phyloP scores from a whole-genome alignment of 306 rosid species.

The Echinosophora koreensis region DNA sequence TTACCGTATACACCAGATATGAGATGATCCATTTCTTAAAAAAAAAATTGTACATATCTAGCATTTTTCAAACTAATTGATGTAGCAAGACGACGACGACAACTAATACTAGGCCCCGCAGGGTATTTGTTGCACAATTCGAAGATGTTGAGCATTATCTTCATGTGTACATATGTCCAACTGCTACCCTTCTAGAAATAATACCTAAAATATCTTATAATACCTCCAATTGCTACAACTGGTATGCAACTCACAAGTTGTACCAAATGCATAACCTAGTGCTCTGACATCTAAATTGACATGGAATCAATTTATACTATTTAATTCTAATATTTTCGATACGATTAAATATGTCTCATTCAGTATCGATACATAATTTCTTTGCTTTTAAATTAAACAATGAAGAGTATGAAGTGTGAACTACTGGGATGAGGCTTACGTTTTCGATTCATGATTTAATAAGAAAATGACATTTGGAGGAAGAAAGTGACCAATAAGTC shows the following conservation, averaged over 20 bases:
- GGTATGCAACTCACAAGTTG: constrained; percentile 22
- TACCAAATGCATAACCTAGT: constrained; percentile 22
- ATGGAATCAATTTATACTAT: not conserved
- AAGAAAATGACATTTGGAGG: constrained; percentile 2
- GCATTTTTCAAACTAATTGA: not conserved
- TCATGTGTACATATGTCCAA: not conserved
- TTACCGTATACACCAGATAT: too few relatives aligned
- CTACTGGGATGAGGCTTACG: constrained; percentile 14
- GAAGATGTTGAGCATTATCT: constrained; percentile 1
- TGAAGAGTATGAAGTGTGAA: not conserved
- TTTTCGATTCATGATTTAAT: not conserved
- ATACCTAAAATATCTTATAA: not conserved
- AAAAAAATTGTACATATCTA: too few relatives aligned
- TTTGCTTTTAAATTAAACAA: constrained; percentile 12
- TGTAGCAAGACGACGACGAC: not conserved
- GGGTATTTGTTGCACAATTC: not conserved
- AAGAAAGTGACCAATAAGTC: not conserved
- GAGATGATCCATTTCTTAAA: too few relatives aligned
- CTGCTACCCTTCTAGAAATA: constrained; percentile 37
- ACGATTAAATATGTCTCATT: constrained; percentile 4
- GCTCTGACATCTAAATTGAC: not conserved
- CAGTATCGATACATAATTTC: not conserved
- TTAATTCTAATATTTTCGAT: not conserved
- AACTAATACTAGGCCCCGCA: not conserved
- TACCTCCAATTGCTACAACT: not conserved